Evolutionary conservation across 495 filamentous ascomycete genomes (phyloP).

Genomic region (Astrocystis sublimbata): DNA sequence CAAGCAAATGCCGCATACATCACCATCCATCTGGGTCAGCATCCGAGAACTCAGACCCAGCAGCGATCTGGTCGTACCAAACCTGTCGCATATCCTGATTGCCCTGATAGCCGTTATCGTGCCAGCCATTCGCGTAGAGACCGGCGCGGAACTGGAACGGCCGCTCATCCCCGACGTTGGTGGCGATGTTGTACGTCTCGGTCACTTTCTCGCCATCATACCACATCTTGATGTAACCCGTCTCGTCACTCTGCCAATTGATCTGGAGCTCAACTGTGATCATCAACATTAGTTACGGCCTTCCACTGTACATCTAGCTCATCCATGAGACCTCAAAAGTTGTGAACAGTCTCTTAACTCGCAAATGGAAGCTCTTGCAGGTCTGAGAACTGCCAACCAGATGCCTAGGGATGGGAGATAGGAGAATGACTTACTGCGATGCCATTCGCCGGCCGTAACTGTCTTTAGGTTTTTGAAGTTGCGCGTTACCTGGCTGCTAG

Average conservation of each 20-base stretch:
- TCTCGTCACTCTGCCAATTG: constrained; percentile 48
- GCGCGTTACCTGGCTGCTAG: constrained; percentile 31
- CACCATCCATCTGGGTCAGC: constrained; percentile 37
- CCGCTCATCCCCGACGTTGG: constrained; percentile 48
- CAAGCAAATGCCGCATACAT: not conserved
- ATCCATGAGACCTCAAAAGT: too few species aligned
- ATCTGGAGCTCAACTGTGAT: constrained; percentile 52
- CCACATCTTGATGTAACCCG: constrained; percentile 54
- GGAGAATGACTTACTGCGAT: too few species aligned
- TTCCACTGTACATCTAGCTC: too few species aligned
- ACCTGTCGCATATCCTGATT: constrained; percentile 51
- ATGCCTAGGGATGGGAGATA: too few species aligned
- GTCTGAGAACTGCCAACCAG: too few species aligned
- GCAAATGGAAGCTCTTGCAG: too few species aligned
- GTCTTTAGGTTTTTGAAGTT: constrained; percentile 37
- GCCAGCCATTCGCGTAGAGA: constrained; percentile 59
- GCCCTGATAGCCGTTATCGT: constrained; percentile 49
- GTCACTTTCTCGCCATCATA: constrained; percentile 52
- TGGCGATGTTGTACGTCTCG: constrained; percentile 43
- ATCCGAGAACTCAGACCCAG: constrained; percentile 50
- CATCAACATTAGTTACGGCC: too few species aligned
- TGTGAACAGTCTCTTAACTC: too few species aligned
- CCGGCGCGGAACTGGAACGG: constrained; percentile 56
- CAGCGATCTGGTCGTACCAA: constrained; percentile 57
- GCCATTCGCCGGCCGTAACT: constrained; percentile 52